A percentile compares a stretch with the other conserved stretches of the same genome.
These are phyloP conservation scores for Gossypium turneri DNA, from an alignment of 345 rosid genomes.

Conservation along the genomic window DNA sequence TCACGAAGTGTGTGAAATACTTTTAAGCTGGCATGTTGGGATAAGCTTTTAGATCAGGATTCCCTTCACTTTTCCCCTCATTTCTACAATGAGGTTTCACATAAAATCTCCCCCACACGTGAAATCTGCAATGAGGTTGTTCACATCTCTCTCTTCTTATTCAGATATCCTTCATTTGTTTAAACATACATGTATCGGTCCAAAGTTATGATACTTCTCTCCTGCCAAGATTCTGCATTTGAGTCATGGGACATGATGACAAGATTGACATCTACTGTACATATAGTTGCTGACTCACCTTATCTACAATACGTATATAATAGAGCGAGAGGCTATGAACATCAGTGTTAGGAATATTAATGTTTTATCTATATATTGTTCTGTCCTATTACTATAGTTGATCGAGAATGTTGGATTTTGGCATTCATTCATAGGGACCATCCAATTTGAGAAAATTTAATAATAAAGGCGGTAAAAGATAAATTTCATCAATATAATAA, in stretches of 20 bases:
- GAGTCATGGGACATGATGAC: not conserved
- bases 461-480: too few species aligned
- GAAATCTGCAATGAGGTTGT: too few species aligned
- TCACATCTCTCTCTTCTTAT: too few species aligned
- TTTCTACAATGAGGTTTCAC: not conserved
- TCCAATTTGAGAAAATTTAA: not conserved
- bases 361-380: not conserved
- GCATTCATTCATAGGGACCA: too few species aligned
- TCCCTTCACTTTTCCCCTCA: not conserved
- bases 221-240: not conserved
- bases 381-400: not conserved
- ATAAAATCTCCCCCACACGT: not conserved
- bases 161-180: too few species aligned
- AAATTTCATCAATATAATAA: too few species aligned
- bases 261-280: not conserved
- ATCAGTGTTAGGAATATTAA: not conserved
- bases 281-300: not conserved
- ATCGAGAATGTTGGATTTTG: too few species aligned
- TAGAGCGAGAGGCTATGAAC: not conserved
- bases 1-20: not conserved
- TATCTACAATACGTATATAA: too few species aligned
- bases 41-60: slow-evolving; percentile 4
- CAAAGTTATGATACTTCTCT: not conserved
- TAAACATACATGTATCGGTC: too few species aligned
- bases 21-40: slow-evolving; percentile 14